Conservation (phyloP, 805 yeast genomes). For the Brettanomyces nanus region DNA sequence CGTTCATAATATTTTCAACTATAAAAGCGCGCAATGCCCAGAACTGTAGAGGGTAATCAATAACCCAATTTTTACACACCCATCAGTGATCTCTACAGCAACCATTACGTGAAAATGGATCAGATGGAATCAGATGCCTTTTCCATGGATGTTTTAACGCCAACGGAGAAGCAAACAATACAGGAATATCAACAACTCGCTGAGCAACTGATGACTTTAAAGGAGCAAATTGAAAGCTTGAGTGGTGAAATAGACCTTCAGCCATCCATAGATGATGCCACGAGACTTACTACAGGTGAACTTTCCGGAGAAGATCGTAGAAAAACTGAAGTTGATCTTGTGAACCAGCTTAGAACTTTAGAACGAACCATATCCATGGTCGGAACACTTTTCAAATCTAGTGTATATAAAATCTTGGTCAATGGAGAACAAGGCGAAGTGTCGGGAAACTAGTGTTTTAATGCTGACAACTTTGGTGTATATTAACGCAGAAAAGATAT, state of each 20-base stretch:
- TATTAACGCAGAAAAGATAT: no score
- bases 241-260: slow-evolving; percentile 13
- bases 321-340: background rate
- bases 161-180: slow-evolving; percentile 16
- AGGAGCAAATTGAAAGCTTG: slow-evolving; percentile 17
- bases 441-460: no score
- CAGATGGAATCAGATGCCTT: no score
- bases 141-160: background rate
- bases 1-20: no score
- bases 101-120: no score
- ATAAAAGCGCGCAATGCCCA: no score
- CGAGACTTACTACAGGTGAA: slow-evolving; percentile 3
- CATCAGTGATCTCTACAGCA: no score
- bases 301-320: background rate
- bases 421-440: no score
- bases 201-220: slow-evolving; percentile 20
- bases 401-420: slow-evolving; percentile 17
- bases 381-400: slow-evolving; percentile 23
- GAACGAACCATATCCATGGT: slow-evolving; percentile 17
- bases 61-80: no score
- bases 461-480: no score
- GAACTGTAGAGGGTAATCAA: no score
- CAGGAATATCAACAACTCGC: slow-evolving; percentile 33
- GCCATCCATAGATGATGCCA: slow-evolving; percentile 14
- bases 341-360: slow-evolving; percentile 3